Conservation (phyloP, 371 early-diverging fungal species). For the Apophysomyces sp. region DNA sequence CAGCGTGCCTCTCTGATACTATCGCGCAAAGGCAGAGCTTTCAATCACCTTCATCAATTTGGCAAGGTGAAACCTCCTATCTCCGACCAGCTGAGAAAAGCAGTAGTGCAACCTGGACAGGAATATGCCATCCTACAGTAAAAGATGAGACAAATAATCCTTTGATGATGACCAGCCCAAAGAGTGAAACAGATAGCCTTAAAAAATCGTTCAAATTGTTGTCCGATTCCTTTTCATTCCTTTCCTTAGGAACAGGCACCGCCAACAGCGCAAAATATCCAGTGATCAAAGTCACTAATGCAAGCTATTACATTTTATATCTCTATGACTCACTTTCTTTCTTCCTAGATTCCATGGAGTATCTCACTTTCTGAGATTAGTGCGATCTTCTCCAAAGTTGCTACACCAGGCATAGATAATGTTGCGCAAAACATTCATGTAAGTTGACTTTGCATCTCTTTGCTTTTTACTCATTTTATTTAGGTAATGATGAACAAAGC, state of each 20-base stretch:
- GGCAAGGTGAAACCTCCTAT: not conserved
- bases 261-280: conserved; percentile 4
- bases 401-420: conserved; percentile 13
- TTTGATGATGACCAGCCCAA: not conserved
- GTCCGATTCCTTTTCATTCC: not conserved
- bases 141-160: not conserved
- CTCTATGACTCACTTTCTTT: not conserved
- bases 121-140: not conserved
- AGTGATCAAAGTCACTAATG: conserved; percentile 21
- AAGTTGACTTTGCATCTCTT: not conserved
- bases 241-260: not conserved
- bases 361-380: conserved; percentile 24
- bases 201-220: not conserved
- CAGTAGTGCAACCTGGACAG: not conserved
- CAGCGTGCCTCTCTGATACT: not conserved
- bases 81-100: not conserved
- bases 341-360: conserved; percentile 35
- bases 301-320: not conserved
- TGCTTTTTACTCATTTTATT: not conserved
- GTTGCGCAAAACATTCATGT: conserved; percentile 36
- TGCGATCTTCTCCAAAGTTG: conserved; percentile 15
- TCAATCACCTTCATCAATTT: not conserved
- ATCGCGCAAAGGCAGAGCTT: not conserved
- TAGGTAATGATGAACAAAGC: conserved; percentile 36
- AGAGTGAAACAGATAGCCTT: not conserved